These are phyloP conservation scores for Aspergillus glaucus DNA, from an alignment of 2,329 filamentous ascomycete genomes.

Conservation along the genomic window DNA sequence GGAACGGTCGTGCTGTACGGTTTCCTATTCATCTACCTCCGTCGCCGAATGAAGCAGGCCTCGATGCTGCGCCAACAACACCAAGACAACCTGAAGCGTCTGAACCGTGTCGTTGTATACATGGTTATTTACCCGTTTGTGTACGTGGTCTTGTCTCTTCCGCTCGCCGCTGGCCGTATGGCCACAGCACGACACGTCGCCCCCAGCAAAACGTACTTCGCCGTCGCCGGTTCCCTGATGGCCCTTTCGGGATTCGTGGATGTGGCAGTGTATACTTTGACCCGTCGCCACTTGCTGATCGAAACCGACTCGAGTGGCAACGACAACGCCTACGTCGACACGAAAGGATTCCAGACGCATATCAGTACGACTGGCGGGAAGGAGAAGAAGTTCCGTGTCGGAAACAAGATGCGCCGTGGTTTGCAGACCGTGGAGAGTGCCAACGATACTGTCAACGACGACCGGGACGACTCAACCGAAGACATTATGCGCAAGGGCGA, in stretches of 20 bases:
- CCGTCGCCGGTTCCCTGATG: constrained; percentile 49
- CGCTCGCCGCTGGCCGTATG: constrained; percentile 48
- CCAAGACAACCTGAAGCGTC: constrained; percentile 27
- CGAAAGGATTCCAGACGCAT: constrained; percentile 21
- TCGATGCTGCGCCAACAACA: constrained; percentile 25
- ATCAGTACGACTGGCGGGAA: constrained; percentile 15
- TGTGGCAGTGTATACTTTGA: constrained; percentile 52
- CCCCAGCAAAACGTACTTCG: constrained; percentile 40
- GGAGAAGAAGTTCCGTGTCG: constrained; percentile 10
- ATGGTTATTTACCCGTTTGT: constrained; percentile 42
- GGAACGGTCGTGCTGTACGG: constrained; percentile 46
- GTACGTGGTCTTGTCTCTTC: constrained; percentile 59
- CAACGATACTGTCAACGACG: constrained; percentile 13
- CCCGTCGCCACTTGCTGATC: constrained; percentile 49
- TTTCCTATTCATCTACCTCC: constrained; percentile 44
- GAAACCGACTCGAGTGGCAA: constrained; percentile 37
- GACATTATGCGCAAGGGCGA: constrained; percentile 33
- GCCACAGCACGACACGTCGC: constrained; percentile 25
- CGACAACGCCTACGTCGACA: constrained; percentile 21
- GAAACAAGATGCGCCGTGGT: constrained; percentile 16
- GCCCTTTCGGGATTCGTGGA: constrained; percentile 53
- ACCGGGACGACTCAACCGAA: constrained; percentile 39
- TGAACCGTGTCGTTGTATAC: constrained; percentile 38
- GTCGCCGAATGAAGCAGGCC: constrained; percentile 36
- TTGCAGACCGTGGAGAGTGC: constrained; percentile 15